Percentiles rank a stretch among this genome's conserved stretches.
phyloP scores from a whole-genome alignment of 2,329 filamentous ascomycete species.

The Penicillium oxalicum region DNA sequence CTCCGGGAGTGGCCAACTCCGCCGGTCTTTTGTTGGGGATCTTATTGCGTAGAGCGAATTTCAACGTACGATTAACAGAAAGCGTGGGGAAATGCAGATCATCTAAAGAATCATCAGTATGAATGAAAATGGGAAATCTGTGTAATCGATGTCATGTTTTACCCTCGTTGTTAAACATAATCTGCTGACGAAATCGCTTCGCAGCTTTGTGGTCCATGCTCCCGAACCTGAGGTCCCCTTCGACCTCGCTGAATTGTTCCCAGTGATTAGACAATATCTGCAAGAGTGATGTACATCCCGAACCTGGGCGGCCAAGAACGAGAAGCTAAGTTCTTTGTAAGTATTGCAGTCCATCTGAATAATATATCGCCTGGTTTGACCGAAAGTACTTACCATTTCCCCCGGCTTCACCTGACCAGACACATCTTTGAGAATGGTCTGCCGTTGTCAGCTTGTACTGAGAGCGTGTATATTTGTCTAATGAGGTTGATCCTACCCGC shows the following conservation, averaged over 20 bases:
- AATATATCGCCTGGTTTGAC: neutral
- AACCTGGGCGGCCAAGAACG: constrained; percentile 61
- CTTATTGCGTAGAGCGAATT: constrained; percentile 59
- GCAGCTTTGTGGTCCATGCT: constrained; percentile 46
- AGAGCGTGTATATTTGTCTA: neutral
- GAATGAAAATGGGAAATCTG: neutral
- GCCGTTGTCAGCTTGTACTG: neutral
- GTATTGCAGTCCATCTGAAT: neutral
- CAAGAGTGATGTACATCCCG: constrained; percentile 65
- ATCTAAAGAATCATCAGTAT: constrained; percentile 30
- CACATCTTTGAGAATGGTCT: constrained; percentile 38
- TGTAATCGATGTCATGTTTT: neutral
- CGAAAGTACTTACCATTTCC: constrained; percentile 35
- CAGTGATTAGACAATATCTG: constrained; percentile 63
- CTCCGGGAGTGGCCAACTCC: constrained; percentile 19
- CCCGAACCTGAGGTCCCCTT: constrained; percentile 49
- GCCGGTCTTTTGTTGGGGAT: constrained; percentile 25
- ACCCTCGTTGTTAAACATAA: constrained; percentile 66
- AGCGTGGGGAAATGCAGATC: constrained; percentile 70
- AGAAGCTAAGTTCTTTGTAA: constrained; percentile 43
- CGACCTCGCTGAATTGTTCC: constrained; percentile 52
- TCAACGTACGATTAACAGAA: constrained; percentile 66
- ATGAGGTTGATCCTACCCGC: constrained; percentile 18
- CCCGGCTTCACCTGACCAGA: constrained; percentile 39
- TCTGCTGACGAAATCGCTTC: constrained; percentile 40